Evolutionary conservation across 306 rosid genomes (phyloP).

Genomic region (Parietaria judaica): DNA sequence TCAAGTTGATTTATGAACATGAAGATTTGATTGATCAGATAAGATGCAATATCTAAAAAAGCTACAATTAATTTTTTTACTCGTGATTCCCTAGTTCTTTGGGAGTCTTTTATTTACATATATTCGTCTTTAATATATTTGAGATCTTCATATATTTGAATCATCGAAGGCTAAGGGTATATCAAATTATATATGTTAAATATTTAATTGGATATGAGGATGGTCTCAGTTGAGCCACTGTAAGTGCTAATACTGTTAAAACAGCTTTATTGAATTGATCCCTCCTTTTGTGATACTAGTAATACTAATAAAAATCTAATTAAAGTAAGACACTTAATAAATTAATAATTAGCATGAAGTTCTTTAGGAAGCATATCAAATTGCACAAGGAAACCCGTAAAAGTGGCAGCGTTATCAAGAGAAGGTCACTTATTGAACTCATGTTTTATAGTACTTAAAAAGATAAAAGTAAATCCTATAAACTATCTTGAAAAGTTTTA

Average conservation of each 20-base stretch:
- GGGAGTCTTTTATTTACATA: not conserved
- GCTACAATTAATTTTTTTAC: not conserved
- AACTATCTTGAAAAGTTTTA: too few relatives aligned
- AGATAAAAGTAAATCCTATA: too few relatives aligned
- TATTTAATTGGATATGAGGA: too few relatives aligned
- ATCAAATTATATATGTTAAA: too few relatives aligned
- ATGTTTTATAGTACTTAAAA: too few relatives aligned
- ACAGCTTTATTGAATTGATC: too few relatives aligned
- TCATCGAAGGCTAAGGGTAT: too few relatives aligned
- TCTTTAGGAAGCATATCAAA: conserved; percentile 10
- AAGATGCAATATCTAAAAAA: not conserved
- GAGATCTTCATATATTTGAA: not conserved
- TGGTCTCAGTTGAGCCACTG: not conserved
- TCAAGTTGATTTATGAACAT: conserved; percentile 5
- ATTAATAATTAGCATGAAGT: not conserved
- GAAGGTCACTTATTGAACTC: too few relatives aligned
- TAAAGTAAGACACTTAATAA: too few relatives aligned
- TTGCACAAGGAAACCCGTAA: conserved; percentile 16
- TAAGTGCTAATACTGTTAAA: too few relatives aligned
- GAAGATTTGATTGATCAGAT: not conserved
- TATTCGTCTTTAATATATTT: not conserved
- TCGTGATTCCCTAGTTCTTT: not conserved
- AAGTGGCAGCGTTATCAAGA: too few relatives aligned
- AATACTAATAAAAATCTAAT: too few relatives aligned
- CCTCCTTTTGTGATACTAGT: not conserved